These are phyloP conservation scores for Yamadazyma insecticola DNA, from an alignment of 805 yeast genomes.

Conservation along the genomic window DNA sequence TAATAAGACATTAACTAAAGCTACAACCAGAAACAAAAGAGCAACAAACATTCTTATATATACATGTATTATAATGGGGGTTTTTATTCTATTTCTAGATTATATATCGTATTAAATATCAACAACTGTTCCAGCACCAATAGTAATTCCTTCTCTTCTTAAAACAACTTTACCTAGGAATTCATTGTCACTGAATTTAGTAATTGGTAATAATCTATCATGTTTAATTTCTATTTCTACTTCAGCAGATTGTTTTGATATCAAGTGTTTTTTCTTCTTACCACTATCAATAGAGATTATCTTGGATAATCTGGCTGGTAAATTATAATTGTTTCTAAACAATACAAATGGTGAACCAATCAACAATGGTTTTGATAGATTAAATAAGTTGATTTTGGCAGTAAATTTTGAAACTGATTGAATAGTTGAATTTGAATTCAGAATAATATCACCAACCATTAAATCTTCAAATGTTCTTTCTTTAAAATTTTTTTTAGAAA, in stretches of 20 bases:
- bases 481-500: constrained; percentile 42
- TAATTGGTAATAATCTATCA: constrained; percentile 47
- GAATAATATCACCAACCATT: constrained; percentile 53
- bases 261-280: constrained; percentile 44
- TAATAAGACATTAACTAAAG: constrained; percentile 63
- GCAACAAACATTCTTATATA: constrained; percentile 35
- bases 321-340: constrained; percentile 70
- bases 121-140: constrained; percentile 58
- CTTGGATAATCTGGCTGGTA: constrained; percentile 61
- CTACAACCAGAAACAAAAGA: constrained; percentile 58
- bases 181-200: constrained; percentile 43
- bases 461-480: constrained; percentile 53
- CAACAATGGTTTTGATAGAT: constrained; percentile 62
- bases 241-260: constrained; percentile 54
- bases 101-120: constrained; percentile 15
- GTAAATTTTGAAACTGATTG: constrained; percentile 23
- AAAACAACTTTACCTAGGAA: constrained; percentile 65
- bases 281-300: constrained; percentile 26
- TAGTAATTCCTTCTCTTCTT: constrained; percentile 63
- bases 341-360: constrained; percentile 76
- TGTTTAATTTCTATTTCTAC: constrained; percentile 51
- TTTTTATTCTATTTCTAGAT: constrained; percentile 32
- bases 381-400: constrained; percentile 29
- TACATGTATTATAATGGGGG: constrained; percentile 29
- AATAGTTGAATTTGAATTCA: constrained; percentile 20